Percentiles rank a stretch among this genome's conserved stretches.
These are phyloP conservation scores for Penicillium manginii DNA, from an alignment of 495 filamentous ascomycete genomes.

Conservation along the genomic window DNA sequence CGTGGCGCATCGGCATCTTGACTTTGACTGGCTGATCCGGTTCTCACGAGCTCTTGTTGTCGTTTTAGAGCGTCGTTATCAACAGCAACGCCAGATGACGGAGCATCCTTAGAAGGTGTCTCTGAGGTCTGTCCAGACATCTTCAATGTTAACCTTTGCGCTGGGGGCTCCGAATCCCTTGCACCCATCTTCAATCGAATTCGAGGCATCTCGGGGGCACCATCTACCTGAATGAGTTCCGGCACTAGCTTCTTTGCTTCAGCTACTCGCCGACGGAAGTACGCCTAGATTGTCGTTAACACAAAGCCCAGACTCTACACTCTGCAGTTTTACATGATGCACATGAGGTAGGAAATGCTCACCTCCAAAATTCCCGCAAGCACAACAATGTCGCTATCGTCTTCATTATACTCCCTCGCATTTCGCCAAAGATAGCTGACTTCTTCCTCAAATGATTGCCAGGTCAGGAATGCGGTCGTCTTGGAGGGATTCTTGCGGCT, in stretches of 20 bases:
- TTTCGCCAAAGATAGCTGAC: slow-evolving; percentile 81
- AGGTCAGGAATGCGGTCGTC: slow-evolving; percentile 73
- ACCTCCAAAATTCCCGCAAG: slow-evolving; percentile 79
- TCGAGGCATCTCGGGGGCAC: slow-evolving; percentile 29
- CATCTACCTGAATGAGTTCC: slow-evolving; percentile 71
- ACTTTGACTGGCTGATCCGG: slow-evolving; percentile 48
- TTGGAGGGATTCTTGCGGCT: slow-evolving; percentile 65
- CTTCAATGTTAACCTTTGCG: slow-evolving; percentile 42
- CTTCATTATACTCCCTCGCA: slow-evolving; percentile 86
- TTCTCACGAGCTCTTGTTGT: slow-evolving; percentile 51
- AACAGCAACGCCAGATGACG: slow-evolving; percentile 46
- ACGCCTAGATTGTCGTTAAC: slow-evolving; percentile 50
- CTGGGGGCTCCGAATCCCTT: slow-evolving; percentile 57
- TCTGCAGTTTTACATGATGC: neutral
- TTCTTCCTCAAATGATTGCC: slow-evolving; percentile 79
- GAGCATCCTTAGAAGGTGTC: slow-evolving; percentile 32
- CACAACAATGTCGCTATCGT: slow-evolving; percentile 75
- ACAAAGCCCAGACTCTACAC: neutral
- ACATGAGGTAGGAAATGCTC: slow-evolving; percentile 24
- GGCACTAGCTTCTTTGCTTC: slow-evolving; percentile 68
- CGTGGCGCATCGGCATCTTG: slow-evolving; percentile 31
- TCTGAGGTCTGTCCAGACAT: slow-evolving; percentile 43
- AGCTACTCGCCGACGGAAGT: slow-evolving; percentile 65
- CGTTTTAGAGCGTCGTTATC: slow-evolving; percentile 54
- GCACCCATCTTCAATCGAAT: slow-evolving; percentile 72